Conservation (phyloP, 306 rosid genomes). For the Sphenostylis stenocarpa region DNA sequence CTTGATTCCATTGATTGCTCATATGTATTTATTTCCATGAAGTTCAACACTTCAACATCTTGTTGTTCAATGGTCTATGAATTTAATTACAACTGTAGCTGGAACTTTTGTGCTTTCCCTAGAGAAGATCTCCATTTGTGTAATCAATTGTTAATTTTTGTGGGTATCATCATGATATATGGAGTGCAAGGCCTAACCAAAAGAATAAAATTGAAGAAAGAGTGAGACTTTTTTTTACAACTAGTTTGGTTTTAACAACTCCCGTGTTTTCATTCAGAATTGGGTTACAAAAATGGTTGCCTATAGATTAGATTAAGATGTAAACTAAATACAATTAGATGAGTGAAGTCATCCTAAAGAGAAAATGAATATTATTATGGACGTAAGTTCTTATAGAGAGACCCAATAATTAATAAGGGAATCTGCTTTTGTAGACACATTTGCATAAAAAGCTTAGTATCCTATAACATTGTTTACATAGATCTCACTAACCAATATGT, state of each 20-base stretch:
- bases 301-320: too few relatives aligned
- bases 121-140: constrained; percentile 21
- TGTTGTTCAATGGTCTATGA: constrained; percentile 51
- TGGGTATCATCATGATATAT: neutral
- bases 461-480: neutral
- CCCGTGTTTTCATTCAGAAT: too few relatives aligned
- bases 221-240: too few relatives aligned
- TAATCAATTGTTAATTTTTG: neutral
- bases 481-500: constrained; percentile 6
- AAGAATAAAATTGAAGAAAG: neutral
- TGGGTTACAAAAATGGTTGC: too few relatives aligned
- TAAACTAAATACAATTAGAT: too few relatives aligned
- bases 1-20: constrained; percentile 17
- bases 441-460: neutral
- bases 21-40: constrained; percentile 29
- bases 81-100: constrained; percentile 13
- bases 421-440: neutral
- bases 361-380: too few relatives aligned
- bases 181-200: neutral
- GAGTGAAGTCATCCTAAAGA: too few relatives aligned
- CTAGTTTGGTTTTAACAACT: too few relatives aligned
- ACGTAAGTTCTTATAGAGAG: too few relatives aligned
- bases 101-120: constrained; percentile 34
- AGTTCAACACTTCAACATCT: constrained; percentile 70
- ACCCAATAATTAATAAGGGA: too few relatives aligned